Conservation (phyloP, 257 asterid genomes). For the Nicotiana benthamiana region DNA sequence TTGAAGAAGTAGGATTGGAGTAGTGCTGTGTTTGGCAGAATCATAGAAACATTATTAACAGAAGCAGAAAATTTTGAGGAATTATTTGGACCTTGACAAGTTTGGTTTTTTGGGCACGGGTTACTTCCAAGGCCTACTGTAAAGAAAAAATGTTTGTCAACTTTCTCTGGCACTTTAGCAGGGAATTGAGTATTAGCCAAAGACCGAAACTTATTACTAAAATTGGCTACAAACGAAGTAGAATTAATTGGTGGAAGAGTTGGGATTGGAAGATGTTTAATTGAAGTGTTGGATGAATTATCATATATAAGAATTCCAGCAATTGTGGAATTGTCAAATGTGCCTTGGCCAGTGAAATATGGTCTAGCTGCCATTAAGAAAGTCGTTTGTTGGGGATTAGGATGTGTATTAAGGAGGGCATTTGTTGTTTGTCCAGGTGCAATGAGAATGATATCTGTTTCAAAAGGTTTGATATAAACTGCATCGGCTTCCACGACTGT, state of each 20-base stretch:
- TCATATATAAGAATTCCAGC: slow-evolving; percentile 43
- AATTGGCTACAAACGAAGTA: slow-evolving; percentile 40
- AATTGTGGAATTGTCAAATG: slow-evolving; percentile 51
- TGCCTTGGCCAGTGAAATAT: slow-evolving; percentile 48
- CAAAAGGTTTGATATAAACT: slow-evolving; percentile 47
- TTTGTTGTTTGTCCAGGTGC: slow-evolving; percentile 57
- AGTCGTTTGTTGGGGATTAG: slow-evolving; percentile 22
- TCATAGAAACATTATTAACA: slow-evolving; percentile 44
- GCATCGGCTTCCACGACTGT: slow-evolving; percentile 59
- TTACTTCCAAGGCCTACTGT: slow-evolving; percentile 33
- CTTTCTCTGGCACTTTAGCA: slow-evolving; percentile 27
- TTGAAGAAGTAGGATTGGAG: slow-evolving; percentile 40
- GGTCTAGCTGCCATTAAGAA: slow-evolving; percentile 57
- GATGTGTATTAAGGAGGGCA: slow-evolving; percentile 39
- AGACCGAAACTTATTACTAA: slow-evolving; percentile 33
- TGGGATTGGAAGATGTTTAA: slow-evolving; percentile 25
- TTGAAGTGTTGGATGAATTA: slow-evolving; percentile 11
- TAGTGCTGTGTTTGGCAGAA: slow-evolving; percentile 35
- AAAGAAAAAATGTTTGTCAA: slow-evolving; percentile 29
- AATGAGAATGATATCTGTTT: slow-evolving; percentile 31
- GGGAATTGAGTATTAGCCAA: slow-evolving; percentile 44
- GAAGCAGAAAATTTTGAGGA: slow-evolving; percentile 55
- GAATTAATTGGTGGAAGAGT: slow-evolving; percentile 49
- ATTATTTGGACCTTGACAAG: slow-evolving; percentile 66
- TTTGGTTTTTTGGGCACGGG: slow-evolving; percentile 39